These are phyloP conservation scores for Coemansia sp. DNA, from an alignment of 371 early-diverging fungal species.

Conservation along the genomic window DNA sequence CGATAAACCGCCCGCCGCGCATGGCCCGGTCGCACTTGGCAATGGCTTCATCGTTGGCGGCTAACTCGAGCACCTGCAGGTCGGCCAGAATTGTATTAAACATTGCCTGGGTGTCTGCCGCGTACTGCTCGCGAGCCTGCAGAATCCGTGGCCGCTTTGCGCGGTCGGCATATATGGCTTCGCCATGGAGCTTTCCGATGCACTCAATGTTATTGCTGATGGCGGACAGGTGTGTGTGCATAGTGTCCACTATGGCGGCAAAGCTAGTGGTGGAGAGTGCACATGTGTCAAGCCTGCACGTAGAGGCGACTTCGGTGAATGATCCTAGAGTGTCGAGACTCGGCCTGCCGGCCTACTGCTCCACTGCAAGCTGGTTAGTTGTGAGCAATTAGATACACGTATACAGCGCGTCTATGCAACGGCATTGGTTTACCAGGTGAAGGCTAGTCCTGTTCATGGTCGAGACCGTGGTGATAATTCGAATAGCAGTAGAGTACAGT, in stretches of 20 bases:
- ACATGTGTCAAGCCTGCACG: too few relatives aligned
- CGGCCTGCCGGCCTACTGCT: too few relatives aligned
- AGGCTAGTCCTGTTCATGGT: background rate
- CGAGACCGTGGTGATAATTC: background rate
- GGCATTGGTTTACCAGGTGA: background rate
- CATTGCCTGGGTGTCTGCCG: constrained; percentile 1
- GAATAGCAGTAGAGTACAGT: too few relatives aligned
- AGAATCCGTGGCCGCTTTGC: constrained; percentile 12
- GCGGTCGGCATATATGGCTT: constrained; percentile 10
- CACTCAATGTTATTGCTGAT: background rate
- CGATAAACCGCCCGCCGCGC: constrained; percentile 14
- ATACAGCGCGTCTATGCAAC: background rate
- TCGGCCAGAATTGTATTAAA: constrained; percentile 2
- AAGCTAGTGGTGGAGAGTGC: too few relatives aligned
- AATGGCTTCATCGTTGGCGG: constrained; percentile 4
- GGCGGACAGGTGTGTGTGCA: background rate
- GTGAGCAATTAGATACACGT: background rate
- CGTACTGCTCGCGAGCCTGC: constrained; percentile 16
- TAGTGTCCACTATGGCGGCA: background rate
- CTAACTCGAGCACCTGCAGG: constrained; percentile 12
- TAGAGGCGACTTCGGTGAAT: too few relatives aligned
- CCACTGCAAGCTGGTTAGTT: too few relatives aligned
- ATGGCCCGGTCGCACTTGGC: constrained; percentile 17
- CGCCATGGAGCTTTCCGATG: background rate
- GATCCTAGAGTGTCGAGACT: background rate